A percentile compares a stretch with the other conserved stretches of the same genome.
Conservation (phyloP, 2,329 filamentous ascomycete species). For the Plectosphaerella cucumerina region DNA sequence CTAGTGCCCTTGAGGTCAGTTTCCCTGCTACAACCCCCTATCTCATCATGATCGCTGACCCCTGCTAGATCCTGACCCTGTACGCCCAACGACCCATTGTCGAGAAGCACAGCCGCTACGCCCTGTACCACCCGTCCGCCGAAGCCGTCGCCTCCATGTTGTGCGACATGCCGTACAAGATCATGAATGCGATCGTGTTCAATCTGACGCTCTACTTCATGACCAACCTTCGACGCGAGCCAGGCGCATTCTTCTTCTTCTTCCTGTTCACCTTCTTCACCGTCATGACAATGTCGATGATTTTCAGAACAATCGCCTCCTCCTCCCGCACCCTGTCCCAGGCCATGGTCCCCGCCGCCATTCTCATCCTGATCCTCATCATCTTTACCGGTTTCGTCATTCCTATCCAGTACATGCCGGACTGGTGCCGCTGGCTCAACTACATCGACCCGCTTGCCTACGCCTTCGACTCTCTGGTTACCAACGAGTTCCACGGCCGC, state of each 20-base stretch:
- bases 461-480: slow-evolving; percentile 74
- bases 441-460: slow-evolving; percentile 78
- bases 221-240: slow-evolving; percentile 70
- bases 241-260: slow-evolving; percentile 82
- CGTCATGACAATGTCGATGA: slow-evolving; percentile 77
- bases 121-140: slow-evolving; percentile 83
- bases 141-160: slow-evolving; percentile 88
- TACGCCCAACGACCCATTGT: slow-evolving; percentile 89
- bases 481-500: slow-evolving; percentile 74
- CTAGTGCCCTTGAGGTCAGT: slow-evolving; percentile 67
- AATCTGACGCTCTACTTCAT: slow-evolving; percentile 84
- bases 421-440: slow-evolving; percentile 80
- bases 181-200: slow-evolving; percentile 70
- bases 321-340: slow-evolving; percentile 66
- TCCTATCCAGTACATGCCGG: slow-evolving; percentile 65
- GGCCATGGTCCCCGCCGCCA: slow-evolving; percentile 55
- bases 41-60: slow-evolving; percentile 7
- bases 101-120: slow-evolving; percentile 83
- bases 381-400: slow-evolving; percentile 69
- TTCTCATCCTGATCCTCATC: slow-evolving; percentile 62
- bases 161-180: slow-evolving; percentile 79
- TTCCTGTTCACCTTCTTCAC: slow-evolving; percentile 69
- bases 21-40: slow-evolving; percentile 12
- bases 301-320: slow-evolving; percentile 79
- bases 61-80: slow-evolving; percentile 65